Evolutionary conservation across 352 stramenopile species (phyloP).

Genomic region (Plasmopara muralis): DNA sequence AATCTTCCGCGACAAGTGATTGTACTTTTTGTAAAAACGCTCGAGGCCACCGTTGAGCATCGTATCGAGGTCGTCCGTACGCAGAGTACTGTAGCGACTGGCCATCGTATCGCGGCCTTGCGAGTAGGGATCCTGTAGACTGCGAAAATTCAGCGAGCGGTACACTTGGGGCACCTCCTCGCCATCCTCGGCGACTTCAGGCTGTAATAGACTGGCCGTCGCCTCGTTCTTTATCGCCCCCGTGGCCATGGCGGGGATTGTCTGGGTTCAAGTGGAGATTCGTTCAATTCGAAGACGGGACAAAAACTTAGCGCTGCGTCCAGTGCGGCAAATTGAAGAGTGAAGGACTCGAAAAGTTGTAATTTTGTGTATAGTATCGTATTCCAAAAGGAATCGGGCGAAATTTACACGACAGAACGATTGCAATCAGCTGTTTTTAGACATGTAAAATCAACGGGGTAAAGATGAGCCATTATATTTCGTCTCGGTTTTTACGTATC

Average conservation of each 20-base stretch:
- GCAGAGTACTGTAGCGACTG: constrained; percentile 36
- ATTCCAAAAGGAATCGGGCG: background rate
- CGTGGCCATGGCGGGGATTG: constrained; percentile 9
- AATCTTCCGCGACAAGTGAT: constrained; percentile 61
- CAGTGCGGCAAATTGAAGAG: constrained; percentile 28
- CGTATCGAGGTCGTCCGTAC: constrained; percentile 56
- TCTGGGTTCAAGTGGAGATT: constrained; percentile 10
- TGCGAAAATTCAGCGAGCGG: constrained; percentile 57
- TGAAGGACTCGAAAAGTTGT: constrained; percentile 3
- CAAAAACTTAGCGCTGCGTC: constrained; percentile 7
- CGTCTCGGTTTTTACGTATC: no score
- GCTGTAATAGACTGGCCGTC: constrained; percentile 21
- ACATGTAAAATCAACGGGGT: background rate
- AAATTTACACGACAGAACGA: background rate
- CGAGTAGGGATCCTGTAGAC: constrained; percentile 68
- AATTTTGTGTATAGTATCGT: background rate
- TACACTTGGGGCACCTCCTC: constrained; percentile 56
- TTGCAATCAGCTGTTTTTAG: background rate
- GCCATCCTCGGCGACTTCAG: constrained; percentile 19
- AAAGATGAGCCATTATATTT: background rate
- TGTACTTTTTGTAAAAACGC: constrained; percentile 80
- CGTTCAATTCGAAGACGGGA: constrained; percentile 13
- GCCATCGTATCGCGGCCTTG: constrained; percentile 25
- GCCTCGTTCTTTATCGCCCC: constrained; percentile 17
- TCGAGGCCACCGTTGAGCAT: constrained; percentile 64